phyloP scores from a whole-genome alignment of 139 green algal genomes.

The Gonium pectorale region DNA sequence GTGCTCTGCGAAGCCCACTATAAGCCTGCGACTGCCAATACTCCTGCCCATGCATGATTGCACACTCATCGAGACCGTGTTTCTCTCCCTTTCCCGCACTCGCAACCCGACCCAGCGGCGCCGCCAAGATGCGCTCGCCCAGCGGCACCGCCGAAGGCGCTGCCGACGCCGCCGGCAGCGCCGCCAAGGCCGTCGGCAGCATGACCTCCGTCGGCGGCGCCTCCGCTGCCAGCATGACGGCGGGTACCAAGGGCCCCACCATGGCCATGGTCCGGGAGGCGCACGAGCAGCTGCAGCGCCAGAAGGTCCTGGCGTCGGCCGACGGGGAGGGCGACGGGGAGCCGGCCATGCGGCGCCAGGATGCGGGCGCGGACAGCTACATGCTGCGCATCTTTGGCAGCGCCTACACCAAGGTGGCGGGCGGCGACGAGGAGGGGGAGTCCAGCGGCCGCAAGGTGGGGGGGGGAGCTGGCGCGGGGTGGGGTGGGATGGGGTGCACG shows the following conservation, averaged over 20 bases:
- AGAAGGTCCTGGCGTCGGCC: background rate
- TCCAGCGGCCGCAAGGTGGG: background rate
- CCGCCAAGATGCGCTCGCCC: too few species aligned
- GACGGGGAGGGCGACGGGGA: background rate
- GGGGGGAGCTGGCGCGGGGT: background rate
- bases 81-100: too few species aligned
- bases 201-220: background rate
- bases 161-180: background rate
- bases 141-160: background rate
- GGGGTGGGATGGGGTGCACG: background rate
- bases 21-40: too few species aligned
- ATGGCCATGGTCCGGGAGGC: conserved; percentile 34
- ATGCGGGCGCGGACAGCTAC: conserved; percentile 40
- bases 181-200: background rate
- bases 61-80: too few species aligned
- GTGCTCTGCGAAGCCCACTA: too few species aligned
- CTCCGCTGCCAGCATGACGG: background rate
- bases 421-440: background rate
- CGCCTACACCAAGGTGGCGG: conserved; percentile 43
- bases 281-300: conserved; percentile 17
- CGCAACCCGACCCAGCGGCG: too few species aligned
- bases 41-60: too few species aligned
- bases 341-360: conserved; percentile 11
- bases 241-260: background rate
- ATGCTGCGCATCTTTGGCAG: conserved; percentile 47